A percentile compares a stretch with the other conserved stretches of the same genome.
Conservation (phyloP, 495 filamentous ascomycete genomes). For the Xylaria curta region DNA sequence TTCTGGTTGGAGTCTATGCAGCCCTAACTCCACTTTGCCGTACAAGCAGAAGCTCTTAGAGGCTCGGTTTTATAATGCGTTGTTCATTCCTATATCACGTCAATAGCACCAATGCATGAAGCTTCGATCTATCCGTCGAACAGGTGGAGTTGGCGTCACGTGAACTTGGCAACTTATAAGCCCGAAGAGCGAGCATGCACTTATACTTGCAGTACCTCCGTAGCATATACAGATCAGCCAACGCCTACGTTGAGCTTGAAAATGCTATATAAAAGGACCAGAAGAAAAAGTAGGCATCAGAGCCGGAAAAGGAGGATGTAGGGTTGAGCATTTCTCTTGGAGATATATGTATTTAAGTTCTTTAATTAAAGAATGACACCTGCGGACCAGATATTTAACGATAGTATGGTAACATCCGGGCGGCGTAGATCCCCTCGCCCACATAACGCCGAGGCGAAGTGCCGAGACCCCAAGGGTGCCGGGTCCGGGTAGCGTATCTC, state of each 20-base stretch:
- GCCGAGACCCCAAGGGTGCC: slow-evolving; percentile 4
- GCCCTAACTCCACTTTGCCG: background rate
- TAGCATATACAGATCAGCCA: background rate
- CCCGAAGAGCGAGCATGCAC: slow-evolving; percentile 7
- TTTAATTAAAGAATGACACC: background rate
- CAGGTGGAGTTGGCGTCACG: background rate
- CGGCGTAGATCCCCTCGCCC: background rate
- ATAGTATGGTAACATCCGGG: background rate
- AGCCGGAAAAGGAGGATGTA: background rate
- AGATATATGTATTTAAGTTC: background rate
- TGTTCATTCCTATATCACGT: background rate
- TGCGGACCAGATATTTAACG: background rate
- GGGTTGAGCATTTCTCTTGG: background rate
- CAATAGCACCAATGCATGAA: background rate
- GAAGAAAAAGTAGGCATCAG: background rate
- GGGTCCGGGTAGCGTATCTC: background rate
- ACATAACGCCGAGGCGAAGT: slow-evolving; percentile 23
- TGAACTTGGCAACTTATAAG: background rate
- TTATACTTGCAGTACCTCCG: background rate
- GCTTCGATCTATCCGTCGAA: background rate
- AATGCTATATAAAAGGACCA: background rate
- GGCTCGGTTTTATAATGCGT: background rate
- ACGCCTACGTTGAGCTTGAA: background rate
- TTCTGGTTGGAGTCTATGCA: background rate
- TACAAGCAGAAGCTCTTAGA: background rate